Conservation (phyloP, 164 flowering plant genomes). For the Liquidambar formosana region DNA sequence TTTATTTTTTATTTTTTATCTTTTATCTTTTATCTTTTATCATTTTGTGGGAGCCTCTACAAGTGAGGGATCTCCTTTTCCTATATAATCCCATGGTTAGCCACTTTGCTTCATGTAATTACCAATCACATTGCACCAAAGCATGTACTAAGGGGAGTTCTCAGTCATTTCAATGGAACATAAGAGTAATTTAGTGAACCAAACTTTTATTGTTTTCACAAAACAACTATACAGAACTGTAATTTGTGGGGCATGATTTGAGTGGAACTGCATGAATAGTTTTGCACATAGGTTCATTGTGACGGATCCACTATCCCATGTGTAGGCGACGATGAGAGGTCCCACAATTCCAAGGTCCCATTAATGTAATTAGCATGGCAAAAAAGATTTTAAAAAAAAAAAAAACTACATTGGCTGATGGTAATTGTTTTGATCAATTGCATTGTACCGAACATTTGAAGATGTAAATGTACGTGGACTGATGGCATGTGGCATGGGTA, state of each 20-base stretch:
- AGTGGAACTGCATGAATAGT: not conserved
- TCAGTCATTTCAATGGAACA: no score
- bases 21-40: no score
- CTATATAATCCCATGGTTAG: not conserved
- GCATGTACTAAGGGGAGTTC: no score
- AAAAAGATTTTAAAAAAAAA: conserved; percentile 6
- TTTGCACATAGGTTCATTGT: not conserved
- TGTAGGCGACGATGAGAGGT: not conserved
- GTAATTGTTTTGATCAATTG: not conserved
- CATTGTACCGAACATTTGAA: not conserved
- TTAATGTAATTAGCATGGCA: not conserved
- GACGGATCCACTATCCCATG: not conserved
- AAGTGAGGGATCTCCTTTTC: no score
- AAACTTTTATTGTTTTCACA: no score
- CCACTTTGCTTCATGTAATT: not conserved
- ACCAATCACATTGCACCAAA: not conserved
- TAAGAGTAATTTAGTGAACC: not conserved
- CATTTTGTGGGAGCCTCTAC: no score
- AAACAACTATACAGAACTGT: not conserved
- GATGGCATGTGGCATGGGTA: conserved; percentile 4
- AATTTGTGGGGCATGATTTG: not conserved
- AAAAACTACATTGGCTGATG: not conserved
- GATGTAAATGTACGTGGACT: not conserved
- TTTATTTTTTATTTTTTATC: no score
- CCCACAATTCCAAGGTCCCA: conserved; percentile 2